Conservation (phyloP, 116 monocot genomes). For the Iris pallida region DNA sequence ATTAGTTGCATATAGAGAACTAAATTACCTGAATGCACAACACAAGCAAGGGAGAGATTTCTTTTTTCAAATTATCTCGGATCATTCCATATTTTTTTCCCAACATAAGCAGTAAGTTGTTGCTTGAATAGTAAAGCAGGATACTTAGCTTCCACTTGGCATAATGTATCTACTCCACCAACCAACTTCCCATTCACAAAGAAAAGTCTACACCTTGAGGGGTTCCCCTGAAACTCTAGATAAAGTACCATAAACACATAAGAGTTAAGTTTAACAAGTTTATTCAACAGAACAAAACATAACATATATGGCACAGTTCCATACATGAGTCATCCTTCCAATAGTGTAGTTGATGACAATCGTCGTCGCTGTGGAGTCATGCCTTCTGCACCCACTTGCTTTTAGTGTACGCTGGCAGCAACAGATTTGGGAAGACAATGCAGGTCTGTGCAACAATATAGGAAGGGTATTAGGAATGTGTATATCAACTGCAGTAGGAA, state of each 20-base stretch:
- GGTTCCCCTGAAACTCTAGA: slow-evolving; percentile 91
- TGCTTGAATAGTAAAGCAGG: slow-evolving; percentile 98
- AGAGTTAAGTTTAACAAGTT: not conserved
- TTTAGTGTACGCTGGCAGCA: slow-evolving; percentile 90
- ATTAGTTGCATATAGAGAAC: not conserved
- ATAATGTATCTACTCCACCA: slow-evolving; percentile 60
- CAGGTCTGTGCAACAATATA: too few species aligned
- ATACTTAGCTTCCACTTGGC: slow-evolving; percentile 99
- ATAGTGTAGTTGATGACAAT: slow-evolving; percentile 77
- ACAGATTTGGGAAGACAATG: too few species aligned
- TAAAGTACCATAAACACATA: slow-evolving; percentile 16
- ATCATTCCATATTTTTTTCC: slow-evolving; percentile 99
- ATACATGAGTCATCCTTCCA: slow-evolving; percentile 94
- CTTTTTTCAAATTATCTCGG: slow-evolving; percentile 98
- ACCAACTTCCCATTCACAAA: slow-evolving; percentile 64
- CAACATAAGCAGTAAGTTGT: slow-evolving; percentile 98
- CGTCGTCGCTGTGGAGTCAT: slow-evolving; percentile 87
- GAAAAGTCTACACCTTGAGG: slow-evolving; percentile 89
- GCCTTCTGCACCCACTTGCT: slow-evolving; percentile 86
- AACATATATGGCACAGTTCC: not conserved
- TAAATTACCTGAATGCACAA: slow-evolving; percentile 87
- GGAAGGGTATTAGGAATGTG: too few species aligned
- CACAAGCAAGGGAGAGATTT: slow-evolving; percentile 92
- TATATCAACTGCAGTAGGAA: too few species aligned
- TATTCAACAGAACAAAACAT: not conserved